A percentile compares a stretch with the other conserved stretches of the same genome.
These are phyloP conservation scores for Exophiala alcalophila DNA, from an alignment of 2,329 filamentous ascomycete species.

Conservation along the genomic window DNA sequence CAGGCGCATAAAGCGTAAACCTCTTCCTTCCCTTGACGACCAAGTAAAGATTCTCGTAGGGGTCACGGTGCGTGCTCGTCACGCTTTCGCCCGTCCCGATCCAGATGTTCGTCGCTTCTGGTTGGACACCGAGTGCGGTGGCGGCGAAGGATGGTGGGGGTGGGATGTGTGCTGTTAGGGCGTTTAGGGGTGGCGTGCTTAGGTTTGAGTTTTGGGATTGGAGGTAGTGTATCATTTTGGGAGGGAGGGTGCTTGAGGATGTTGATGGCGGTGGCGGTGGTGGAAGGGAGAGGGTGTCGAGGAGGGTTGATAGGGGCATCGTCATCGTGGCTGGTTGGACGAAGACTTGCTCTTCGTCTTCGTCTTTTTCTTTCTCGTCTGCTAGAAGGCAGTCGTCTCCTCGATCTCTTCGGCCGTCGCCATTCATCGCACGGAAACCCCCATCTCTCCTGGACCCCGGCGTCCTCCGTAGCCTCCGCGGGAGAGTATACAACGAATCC, in stretches of 20 bases:
- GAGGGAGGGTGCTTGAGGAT: not conserved
- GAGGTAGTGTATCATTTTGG: constrained; percentile 23
- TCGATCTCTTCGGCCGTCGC: not conserved
- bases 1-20: constrained; percentile 28
- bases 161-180: constrained; percentile 21
- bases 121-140: constrained; percentile 21
- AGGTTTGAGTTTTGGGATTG: constrained; percentile 32
- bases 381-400: too few relatives aligned
- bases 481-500: constrained; percentile 24
- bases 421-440: not conserved
- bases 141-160: constrained; percentile 22
- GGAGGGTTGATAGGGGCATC: constrained; percentile 25
- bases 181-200: constrained; percentile 19
- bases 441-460: not conserved
- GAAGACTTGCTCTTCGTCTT: constrained; percentile 24
- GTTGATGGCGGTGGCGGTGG: not conserved
- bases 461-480: not conserved
- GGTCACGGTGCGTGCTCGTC: constrained; percentile 30
- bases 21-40: constrained; percentile 28
- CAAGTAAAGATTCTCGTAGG: constrained; percentile 31
- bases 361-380: constrained; percentile 1
- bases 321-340: constrained; percentile 24
- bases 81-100: constrained; percentile 27
- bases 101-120: constrained; percentile 31
- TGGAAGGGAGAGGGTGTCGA: constrained; percentile 18